phyloP scores from a whole-genome alignment of 345 rosid genomes.

The Bruguiera gymnorhiza region DNA sequence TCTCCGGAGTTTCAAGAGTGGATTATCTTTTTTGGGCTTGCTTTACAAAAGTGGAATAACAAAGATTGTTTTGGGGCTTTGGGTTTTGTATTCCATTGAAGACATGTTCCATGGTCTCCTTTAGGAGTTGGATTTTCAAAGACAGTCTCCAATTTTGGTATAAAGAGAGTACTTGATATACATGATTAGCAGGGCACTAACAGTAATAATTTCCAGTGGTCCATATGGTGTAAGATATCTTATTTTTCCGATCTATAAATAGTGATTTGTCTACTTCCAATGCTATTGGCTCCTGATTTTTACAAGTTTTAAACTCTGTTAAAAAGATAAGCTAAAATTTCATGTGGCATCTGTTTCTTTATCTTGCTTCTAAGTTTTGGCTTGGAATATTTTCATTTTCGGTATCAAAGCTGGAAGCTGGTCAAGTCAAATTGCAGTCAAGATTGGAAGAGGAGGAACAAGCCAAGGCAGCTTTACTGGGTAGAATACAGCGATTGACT shows the following conservation, averaged over 20 bases:
- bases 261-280: background rate
- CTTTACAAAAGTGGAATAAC: too few species aligned
- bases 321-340: background rate
- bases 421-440: slow-evolving; percentile 66
- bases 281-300: background rate
- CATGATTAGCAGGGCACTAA: too few species aligned
- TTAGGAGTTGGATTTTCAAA: background rate
- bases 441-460: slow-evolving; percentile 71
- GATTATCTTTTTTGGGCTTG: too few species aligned
- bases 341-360: background rate
- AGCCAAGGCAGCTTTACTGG: slow-evolving; percentile 68
- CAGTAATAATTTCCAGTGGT: too few species aligned
- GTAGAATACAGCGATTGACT: slow-evolving; percentile 68
- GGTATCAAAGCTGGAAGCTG: slow-evolving; percentile 64
- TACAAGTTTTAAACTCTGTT: background rate
- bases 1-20: background rate
- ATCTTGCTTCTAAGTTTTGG: slow-evolving; percentile 7
- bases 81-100: background rate
- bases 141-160: too few species aligned
- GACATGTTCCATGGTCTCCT: background rate
- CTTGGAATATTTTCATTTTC: slow-evolving; percentile 6
- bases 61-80: background rate
- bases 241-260: background rate
- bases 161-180: background rate
- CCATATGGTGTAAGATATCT: too few species aligned